Evolutionary conservation across 192 early-diverging fungal genomes (phyloP), one percentile per base, ranked within the genome.

Genomic region (Coemansia sp.): DNA sequence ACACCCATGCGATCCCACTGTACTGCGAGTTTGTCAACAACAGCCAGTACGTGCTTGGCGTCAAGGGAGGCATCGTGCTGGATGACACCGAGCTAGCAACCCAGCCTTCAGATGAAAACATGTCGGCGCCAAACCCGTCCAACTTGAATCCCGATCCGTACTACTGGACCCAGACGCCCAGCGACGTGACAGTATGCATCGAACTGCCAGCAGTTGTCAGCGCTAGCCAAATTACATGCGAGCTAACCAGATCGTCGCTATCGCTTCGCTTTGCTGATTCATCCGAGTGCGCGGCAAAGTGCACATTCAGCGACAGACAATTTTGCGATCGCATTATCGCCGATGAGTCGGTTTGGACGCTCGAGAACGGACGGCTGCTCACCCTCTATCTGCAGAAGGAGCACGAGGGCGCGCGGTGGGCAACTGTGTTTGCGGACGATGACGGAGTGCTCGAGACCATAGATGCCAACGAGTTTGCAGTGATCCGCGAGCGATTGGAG

Each of bases 161-260:
- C 65, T 78, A 83, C 55, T 91, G 90, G 90, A 85, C 69, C 3
- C 90, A 91, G 38, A 83, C 85, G 5, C 56, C 73, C 6, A 70
- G 71, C 8, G 90, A 91, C 32, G 72, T 91, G 45, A 87, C 86
- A 0, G 59, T 91, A 24, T 80, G 78, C 46, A 84, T 89, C 29
- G 62, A 79, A 27, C 62, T 91, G 18, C 86, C 87, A 1, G 48
- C 21, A 2, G 60, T 66, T 21, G 81, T 86, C 25, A 70, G 67
- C 8, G 81, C 84, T 5, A 66, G 65, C 1, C 86, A 85, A 45
- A 70, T 91, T 35, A 32, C 58, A 19, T 91, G 88, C 73, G 77
- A 78, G 43, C 74, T 90, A 35, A 71, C 77, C 8, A 66, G 73
- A 21, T 51, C 80, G 6, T 73, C 77, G 25, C 46, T 89, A 18